These are phyloP conservation scores for Psophocarpus tetragonolobus DNA, from an alignment of 306 rosid species.

Conservation along the genomic window DNA sequence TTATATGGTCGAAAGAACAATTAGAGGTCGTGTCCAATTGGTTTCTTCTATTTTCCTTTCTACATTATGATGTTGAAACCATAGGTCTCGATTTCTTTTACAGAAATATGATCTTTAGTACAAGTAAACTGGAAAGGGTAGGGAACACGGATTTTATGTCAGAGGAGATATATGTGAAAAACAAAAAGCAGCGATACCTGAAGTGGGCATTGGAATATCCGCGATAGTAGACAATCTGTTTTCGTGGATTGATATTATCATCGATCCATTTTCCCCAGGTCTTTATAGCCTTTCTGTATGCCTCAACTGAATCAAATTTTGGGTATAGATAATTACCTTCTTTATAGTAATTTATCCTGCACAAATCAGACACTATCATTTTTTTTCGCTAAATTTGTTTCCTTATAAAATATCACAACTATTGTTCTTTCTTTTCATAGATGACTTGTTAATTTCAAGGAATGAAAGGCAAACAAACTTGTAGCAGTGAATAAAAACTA, in stretches of 20 bases:
- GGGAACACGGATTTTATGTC: not conserved
- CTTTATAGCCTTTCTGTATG: conserved; percentile 72
- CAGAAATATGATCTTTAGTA: not conserved
- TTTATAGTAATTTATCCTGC: conserved; percentile 84
- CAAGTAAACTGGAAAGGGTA: conserved; percentile 17
- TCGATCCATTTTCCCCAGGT: conserved; percentile 94
- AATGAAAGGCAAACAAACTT: conserved; percentile 15
- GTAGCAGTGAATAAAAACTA: not conserved
- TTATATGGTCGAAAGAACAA: not conserved
- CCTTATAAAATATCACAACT: not conserved
- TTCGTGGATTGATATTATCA: conserved; percentile 62
- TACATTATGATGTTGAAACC: not conserved
- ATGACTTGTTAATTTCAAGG: not conserved
- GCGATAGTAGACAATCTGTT: conserved; percentile 80
- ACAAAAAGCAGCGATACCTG: conserved; percentile 53
- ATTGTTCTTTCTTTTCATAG: conserved; percentile 5
- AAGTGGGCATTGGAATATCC: conserved; percentile 97
- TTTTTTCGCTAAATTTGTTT: not conserved
- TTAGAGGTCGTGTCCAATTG: not conserved
- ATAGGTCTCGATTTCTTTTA: not conserved
- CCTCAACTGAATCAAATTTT: conserved; percentile 76
- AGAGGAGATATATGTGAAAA: not conserved
- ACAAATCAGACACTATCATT: conserved; percentile 30
- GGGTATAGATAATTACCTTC: conserved; percentile 85
- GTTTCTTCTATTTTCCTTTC: conserved; percentile 8